Conservation (phyloP, 106 monocot genomes). For the Dendrobium nobile region DNA sequence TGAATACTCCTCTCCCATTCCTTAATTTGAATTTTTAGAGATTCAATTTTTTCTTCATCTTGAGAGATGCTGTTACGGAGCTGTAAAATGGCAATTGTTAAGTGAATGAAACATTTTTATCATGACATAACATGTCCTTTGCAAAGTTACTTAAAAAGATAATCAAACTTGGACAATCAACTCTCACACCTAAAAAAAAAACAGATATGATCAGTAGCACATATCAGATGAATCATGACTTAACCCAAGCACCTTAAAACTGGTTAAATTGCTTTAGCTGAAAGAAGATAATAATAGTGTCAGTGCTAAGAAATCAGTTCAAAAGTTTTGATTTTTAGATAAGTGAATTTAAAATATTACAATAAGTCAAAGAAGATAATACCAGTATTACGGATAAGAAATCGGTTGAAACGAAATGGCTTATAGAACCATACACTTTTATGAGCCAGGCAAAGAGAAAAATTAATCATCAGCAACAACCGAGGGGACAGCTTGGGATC, state of each 20-base stretch:
- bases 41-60: conserved; percentile 83
- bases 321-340: neutral
- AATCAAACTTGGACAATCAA: neutral
- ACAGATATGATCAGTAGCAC: neutral
- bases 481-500: neutral
- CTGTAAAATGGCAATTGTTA: conserved; percentile 23
- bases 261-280: neutral
- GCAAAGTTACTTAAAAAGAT: neutral
- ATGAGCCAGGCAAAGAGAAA: neutral
- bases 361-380: neutral
- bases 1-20: conserved; percentile 63
- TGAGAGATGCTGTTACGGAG: conserved; percentile 76
- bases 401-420: neutral
- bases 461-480: neutral
- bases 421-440: neutral
- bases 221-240: neutral
- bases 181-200: neutral
- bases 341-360: no score
- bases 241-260: neutral
- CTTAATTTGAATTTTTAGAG: conserved; percentile 73
- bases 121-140: no score
- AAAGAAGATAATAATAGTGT: neutral
- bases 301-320: neutral
- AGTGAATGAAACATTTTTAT: neutral
- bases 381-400: neutral